Conservation (phyloP, 1,139 yeast genomes). For the Pneumocystis carinii region DNA sequence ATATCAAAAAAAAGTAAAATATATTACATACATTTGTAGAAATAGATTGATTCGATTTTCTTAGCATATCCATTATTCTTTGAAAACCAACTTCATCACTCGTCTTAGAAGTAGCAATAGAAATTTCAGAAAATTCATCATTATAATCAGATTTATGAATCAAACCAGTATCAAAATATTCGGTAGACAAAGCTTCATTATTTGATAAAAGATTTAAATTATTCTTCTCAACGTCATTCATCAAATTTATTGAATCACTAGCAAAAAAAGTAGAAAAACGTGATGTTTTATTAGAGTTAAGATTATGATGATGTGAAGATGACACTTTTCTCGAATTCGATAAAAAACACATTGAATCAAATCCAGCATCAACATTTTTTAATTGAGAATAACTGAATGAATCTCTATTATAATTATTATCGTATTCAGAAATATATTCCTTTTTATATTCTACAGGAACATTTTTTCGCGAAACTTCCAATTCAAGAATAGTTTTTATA, state of each 20-base stretch:
- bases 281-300: background rate
- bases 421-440: background rate
- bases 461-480: background rate
- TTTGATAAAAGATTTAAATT: background rate
- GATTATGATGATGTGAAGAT: background rate
- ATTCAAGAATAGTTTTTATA: background rate
- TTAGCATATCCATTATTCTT: background rate
- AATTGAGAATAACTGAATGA: background rate
- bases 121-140: background rate
- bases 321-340: background rate
- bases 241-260: background rate
- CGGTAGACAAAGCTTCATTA: background rate
- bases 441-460: background rate
- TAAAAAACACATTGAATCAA: background rate
- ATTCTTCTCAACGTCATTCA: background rate
- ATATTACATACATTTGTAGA: background rate
- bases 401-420: background rate
- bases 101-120: background rate
- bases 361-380: background rate
- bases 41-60: background rate
- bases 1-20: background rate
- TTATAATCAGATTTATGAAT: background rate
- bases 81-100: background rate
- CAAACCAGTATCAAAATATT: background rate
- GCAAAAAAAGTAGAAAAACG: background rate